A percentile compares a stretch with the other conserved stretches of the same genome.
Conservation (phyloP, 257 asterid genomes). For the Rubia yunnanensis region DNA sequence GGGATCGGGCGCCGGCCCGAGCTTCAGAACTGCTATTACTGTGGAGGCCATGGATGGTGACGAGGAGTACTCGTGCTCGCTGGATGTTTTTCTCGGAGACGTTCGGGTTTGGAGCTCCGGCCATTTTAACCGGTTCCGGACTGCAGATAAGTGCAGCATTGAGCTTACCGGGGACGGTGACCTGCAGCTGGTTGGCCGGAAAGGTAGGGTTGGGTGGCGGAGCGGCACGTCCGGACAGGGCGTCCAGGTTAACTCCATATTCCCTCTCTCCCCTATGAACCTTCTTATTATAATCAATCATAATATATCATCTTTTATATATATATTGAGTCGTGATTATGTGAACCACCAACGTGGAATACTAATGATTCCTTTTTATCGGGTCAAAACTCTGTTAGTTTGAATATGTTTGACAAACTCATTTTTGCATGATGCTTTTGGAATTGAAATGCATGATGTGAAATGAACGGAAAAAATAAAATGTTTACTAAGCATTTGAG, state of each 20-base stretch:
- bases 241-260: conserved; percentile 50
- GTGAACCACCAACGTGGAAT: no score
- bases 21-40: conserved; percentile 50
- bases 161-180: conserved; percentile 46
- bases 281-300: no score
- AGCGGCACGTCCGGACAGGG: conserved; percentile 81
- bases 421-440: no score
- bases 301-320: no score
- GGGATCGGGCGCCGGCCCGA: conserved; percentile 17
- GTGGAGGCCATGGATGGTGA: conserved; percentile 36
- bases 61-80: conserved; percentile 43
- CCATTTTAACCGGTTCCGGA: conserved; percentile 51
- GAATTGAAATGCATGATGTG: no score
- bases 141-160: conserved; percentile 47
- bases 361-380: no score
- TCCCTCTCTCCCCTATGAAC: not conserved
- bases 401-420: no score
- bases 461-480: no score
- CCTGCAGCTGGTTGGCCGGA: conserved; percentile 45
- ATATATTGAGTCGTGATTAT: no score
- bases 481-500: no score
- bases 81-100: conserved; percentile 60
- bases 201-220: conserved; percentile 59
- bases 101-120: conserved; percentile 83
- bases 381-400: no score